These are phyloP conservation scores for Pythium rishiriense DNA, from an alignment of 352 stramenopile species.

Conservation along the genomic window DNA sequence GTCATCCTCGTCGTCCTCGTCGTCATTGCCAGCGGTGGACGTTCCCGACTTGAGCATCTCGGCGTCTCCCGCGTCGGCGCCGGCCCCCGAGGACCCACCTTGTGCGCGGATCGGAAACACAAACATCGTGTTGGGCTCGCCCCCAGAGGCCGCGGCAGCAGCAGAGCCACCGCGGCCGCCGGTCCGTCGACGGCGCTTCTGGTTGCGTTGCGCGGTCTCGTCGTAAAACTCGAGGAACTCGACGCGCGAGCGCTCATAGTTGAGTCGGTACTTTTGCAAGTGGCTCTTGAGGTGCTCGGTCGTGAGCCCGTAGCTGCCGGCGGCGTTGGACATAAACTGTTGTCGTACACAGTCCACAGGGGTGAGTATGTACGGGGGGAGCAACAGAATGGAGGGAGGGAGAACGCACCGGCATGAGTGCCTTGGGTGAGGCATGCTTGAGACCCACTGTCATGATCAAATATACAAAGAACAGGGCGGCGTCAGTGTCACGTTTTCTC, in stretches of 20 bases:
- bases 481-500: background rate
- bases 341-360: background rate
- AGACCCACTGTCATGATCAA: conserved; percentile 52
- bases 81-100: background rate
- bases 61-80: conserved; percentile 18
- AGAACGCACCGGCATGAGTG: conserved; percentile 60
- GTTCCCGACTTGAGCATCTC: conserved; percentile 7
- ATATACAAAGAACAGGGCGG: background rate
- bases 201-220: conserved; percentile 43
- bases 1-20: conserved; percentile 13
- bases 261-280: conserved; percentile 88
- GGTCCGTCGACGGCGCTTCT: conserved; percentile 28
- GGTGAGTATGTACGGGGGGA: background rate
- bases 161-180: conserved; percentile 17
- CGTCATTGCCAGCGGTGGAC: conserved; percentile 12
- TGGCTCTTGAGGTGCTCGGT: conserved; percentile 89
- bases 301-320: conserved; percentile 58
- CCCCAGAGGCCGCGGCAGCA: background rate
- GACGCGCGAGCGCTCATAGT: conserved; percentile 82
- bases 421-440: conserved; percentile 85
- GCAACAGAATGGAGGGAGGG: background rate
- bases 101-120: conserved; percentile 70
- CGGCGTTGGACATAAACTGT: conserved; percentile 69
- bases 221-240: conserved; percentile 89
- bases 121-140: conserved; percentile 72